These are phyloP conservation scores for sorghum (Sorghum bicolor) DNA, from an alignment of 176 grass and related monocot genomes.

Conservation along the genomic window DNA sequence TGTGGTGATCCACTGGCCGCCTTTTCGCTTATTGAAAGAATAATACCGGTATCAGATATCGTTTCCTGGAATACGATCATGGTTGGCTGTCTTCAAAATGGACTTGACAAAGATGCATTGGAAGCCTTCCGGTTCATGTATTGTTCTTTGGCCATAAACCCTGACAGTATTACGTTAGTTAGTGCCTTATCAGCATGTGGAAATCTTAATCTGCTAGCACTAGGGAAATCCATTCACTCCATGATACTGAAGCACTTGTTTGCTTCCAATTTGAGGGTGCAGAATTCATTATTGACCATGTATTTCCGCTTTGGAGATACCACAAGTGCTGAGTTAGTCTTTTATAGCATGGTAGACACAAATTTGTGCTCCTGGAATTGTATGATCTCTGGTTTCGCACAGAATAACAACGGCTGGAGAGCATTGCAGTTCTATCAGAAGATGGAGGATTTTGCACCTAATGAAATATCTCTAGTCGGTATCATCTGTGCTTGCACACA, in stretches of 20 bases:
- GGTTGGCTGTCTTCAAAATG: conserved; percentile 60
- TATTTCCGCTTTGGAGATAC: conserved; percentile 69
- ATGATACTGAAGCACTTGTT: conserved; percentile 47
- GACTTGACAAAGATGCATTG: conserved; percentile 50
- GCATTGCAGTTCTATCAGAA: conserved; percentile 66
- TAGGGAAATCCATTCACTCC: conserved; percentile 57
- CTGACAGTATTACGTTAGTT: conserved; percentile 65
- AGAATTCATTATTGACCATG: conserved; percentile 70
- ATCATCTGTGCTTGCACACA: conserved; percentile 72
- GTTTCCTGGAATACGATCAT: conserved; percentile 91
- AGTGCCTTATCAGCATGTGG: conserved; percentile 70
- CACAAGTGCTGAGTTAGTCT: conserved; percentile 53
- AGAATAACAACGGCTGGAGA: conserved; percentile 55
- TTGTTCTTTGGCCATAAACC: conserved; percentile 42
- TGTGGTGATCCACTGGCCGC: conserved; percentile 41
- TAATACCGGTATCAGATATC: conserved; percentile 51
- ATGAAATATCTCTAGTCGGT: conserved; percentile 62
- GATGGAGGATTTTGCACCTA: conserved; percentile 43
- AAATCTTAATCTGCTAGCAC: conserved; percentile 40
- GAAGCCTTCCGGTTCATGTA: conserved; percentile 60
- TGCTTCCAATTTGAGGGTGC: conserved; percentile 53
- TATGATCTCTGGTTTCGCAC: conserved; percentile 68
- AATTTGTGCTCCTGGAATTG: conserved; percentile 85
- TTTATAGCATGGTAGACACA: conserved; percentile 40
- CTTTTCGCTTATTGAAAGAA: conserved; percentile 36